A percentile compares a stretch with the other conserved stretches of the same genome.
These are phyloP conservation scores for Hypsizygus ulmarius DNA, from an alignment of 1,284 basidiomycete species.

Conservation along the genomic window DNA sequence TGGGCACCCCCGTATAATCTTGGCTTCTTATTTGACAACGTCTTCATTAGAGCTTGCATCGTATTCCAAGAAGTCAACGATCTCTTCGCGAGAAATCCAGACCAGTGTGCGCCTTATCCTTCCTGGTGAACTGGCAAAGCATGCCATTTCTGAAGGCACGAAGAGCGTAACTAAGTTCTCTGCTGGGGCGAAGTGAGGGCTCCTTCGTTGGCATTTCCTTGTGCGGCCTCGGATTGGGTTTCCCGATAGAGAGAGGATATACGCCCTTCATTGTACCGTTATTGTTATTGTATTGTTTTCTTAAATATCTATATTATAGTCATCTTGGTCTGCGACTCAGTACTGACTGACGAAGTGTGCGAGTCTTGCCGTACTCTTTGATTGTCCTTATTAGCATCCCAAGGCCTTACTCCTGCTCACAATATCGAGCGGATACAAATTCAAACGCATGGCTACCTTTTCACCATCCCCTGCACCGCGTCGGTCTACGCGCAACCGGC, in stretches of 20 bases:
- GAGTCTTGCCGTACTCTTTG: not conserved
- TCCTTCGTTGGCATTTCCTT: slow-evolving; percentile 1
- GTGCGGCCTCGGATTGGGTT: no score
- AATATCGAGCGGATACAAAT: not conserved
- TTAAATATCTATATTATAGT: slow-evolving; percentile 2
- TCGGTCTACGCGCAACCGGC: slow-evolving; percentile 40
- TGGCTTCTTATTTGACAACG: not conserved
- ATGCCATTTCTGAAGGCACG: slow-evolving; percentile 64
- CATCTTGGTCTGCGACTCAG: not conserved
- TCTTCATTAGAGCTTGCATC: slow-evolving; percentile 62
- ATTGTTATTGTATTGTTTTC: slow-evolving; percentile 16
- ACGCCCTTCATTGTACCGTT: slow-evolving; percentile 11
- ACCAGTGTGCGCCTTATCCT: slow-evolving; percentile 81
- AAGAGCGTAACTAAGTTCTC: slow-evolving; percentile 65
- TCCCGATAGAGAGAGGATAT: slow-evolving; percentile 16
- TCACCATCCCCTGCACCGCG: slow-evolving; percentile 52
- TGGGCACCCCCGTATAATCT: not conserved
- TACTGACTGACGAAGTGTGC: not conserved
- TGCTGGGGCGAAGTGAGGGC: slow-evolving; percentile 56
- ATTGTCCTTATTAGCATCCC: slow-evolving; percentile 11
- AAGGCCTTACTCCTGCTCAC: not conserved
- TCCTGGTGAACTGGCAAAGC: slow-evolving; percentile 73
- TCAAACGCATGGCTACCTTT: slow-evolving; percentile 43
- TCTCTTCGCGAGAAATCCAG: slow-evolving; percentile 85
- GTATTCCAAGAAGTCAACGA: slow-evolving; percentile 86